Evolutionary conservation across 805 yeast genomes (phyloP), one percentile per base, ranked within the genome.

Genomic region (Ogataea nakhonphanomensis): DNA sequence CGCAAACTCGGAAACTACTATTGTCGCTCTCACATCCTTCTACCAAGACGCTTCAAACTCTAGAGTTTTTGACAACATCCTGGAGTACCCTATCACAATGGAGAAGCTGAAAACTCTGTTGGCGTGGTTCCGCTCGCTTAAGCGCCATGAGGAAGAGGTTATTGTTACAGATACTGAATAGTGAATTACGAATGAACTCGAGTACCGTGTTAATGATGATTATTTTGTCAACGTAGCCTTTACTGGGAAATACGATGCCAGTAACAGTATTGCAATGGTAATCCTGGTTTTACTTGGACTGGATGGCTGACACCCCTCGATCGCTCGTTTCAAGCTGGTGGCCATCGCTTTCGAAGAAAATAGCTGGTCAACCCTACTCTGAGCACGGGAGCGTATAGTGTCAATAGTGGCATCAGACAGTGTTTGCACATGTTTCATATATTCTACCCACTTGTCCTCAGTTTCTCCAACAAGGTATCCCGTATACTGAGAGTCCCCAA

Each of bases 1-100:
- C 22, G 71, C 78, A n/a, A 90, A 91, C 56, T 72, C 84, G 1
- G 70, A 71, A 15, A 85, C 96, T 0, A 91, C 90, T 1, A 73
- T 89, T 13, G 70, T 90, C 28, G 89, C 90, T 0, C 61, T 83
- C 26, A 85, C 95, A 0, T 81, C 82, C 1, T 81, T 75, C 51
- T 78, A 78, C 29, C 74, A 76, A 43, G 95, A 87, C 43, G 89
- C 93, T 0, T 49, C 52, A 3, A 66, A 66, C 22, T 59, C 73
- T 12, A 72, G 71, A 8, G 67, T 70, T 2, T 87, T 88, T 59
- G 82, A 79, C 46, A 80, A 77, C 37, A 80, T 84, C 2, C 61
- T 88, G 14, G 93, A 85, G 54, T 84, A 84, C 57, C 96, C 96
- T 0, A 69, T 67, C 8, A 66, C 68, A 4, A 48, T 53, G 33